Percentiles rank a stretch among this genome's conserved stretches.
Conservation (phyloP, 345 rosid genomes). For the Chamaenerion angustifolium region DNA sequence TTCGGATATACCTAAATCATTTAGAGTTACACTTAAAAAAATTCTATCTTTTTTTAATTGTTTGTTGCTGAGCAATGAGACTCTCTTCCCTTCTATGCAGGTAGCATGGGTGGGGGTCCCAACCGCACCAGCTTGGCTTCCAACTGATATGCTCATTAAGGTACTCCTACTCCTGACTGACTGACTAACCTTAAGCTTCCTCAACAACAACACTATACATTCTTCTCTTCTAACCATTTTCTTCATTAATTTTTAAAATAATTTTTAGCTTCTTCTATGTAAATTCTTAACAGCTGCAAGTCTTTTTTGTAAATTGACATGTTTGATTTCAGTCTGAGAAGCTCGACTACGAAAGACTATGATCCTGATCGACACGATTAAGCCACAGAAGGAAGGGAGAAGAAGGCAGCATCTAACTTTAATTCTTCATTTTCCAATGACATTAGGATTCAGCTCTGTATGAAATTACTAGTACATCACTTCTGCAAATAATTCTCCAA, state of each 20-base stretch:
- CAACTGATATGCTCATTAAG: slow-evolving; percentile 86
- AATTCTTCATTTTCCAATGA: too few relatives aligned
- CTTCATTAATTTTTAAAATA: not conserved
- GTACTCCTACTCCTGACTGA: slow-evolving; percentile 17
- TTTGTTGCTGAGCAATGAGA: not conserved
- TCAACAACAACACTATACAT: too few relatives aligned
- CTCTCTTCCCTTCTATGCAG: slow-evolving; percentile 17
- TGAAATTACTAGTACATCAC: too few relatives aligned
- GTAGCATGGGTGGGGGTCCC: slow-evolving; percentile 91
- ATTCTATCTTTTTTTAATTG: not conserved
- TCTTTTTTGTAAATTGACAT: not conserved
- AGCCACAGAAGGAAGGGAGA: too few relatives aligned
- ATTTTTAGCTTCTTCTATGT: not conserved
- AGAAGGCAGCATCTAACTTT: too few relatives aligned
- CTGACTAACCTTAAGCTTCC: not conserved
- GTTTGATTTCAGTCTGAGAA: slow-evolving; percentile 56
- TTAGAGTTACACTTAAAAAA: too few relatives aligned
- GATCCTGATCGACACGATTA: slow-evolving; percentile 4
- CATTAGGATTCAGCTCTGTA: too few relatives aligned
- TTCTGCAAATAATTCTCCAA: too few relatives aligned
- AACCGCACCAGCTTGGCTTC: slow-evolving; percentile 93
- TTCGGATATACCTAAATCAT: too few relatives aligned
- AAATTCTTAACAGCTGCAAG: not conserved
- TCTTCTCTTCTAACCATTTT: not conserved
- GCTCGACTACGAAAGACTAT: slow-evolving; percentile 67